Evolutionary conservation across 257 asterid species (phyloP).

Genomic region (Penstemon eatonii): DNA sequence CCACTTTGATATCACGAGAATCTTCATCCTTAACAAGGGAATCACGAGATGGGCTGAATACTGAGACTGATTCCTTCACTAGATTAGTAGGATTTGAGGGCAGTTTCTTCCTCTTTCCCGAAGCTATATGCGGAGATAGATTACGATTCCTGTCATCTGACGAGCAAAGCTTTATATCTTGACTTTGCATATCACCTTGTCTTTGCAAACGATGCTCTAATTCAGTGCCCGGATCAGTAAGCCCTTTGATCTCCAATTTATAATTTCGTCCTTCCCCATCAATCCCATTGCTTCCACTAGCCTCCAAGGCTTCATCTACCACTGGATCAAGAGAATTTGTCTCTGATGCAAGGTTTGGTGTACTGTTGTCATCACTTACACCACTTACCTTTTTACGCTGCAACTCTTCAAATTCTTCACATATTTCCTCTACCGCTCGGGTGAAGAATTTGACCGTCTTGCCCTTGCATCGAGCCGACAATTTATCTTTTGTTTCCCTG

Average conservation of each 20-base stretch:
- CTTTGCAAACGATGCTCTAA: slow-evolving; percentile 50
- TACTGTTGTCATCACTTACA: slow-evolving; percentile 43
- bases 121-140: slow-evolving; percentile 33
- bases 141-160: slow-evolving; percentile 35
- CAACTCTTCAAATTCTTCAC: slow-evolving; percentile 67
- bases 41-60: slow-evolving; percentile 32
- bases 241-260: slow-evolving; percentile 40
- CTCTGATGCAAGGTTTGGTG: slow-evolving; percentile 44
- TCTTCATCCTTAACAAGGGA: slow-evolving; percentile 34
- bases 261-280: slow-evolving; percentile 30
- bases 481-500: slow-evolving; percentile 57
- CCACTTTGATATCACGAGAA: slow-evolving; percentile 35
- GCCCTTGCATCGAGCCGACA: slow-evolving; percentile 67
- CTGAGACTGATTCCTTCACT: slow-evolving; percentile 36
- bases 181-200: slow-evolving; percentile 38
- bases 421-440: slow-evolving; percentile 78
- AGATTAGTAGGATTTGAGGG: slow-evolving; percentile 31
- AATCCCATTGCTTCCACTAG: slow-evolving; percentile 33
- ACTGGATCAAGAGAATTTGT: slow-evolving; percentile 38
- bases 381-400: slow-evolving; percentile 48
- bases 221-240: slow-evolving; percentile 38
- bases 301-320: slow-evolving; percentile 43
- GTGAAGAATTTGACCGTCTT: slow-evolving; percentile 63
- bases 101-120: slow-evolving; percentile 38
- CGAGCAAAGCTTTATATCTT: slow-evolving; percentile 35